These are phyloP conservation scores for Oryza rufipogon DNA, from an alignment of 176 grass and related monocot species.

Conservation along the genomic window DNA sequence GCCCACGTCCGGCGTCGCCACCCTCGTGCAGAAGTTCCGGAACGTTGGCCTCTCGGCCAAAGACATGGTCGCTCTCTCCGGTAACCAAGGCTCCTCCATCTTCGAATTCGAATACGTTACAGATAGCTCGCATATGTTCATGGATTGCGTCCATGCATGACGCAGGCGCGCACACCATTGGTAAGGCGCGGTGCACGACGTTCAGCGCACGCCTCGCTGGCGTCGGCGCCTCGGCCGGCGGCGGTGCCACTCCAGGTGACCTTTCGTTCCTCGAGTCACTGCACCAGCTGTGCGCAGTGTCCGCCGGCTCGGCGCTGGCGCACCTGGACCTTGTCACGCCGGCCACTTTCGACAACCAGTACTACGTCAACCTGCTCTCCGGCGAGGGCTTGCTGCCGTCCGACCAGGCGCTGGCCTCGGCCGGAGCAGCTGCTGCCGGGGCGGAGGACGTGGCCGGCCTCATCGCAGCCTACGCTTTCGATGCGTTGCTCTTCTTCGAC, in stretches of 20 bases:
- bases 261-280: conserved; percentile 69
- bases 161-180: conserved; percentile 84
- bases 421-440: neutral
- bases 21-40: conserved; percentile 79
- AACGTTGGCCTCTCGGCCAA: conserved; percentile 68
- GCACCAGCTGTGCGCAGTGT: conserved; percentile 75
- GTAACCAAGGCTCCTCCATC: conserved; percentile 22
- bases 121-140: neutral
- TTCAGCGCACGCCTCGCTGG: conserved; percentile 65
- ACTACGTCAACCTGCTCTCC: conserved; percentile 89
- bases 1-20: conserved; percentile 75
- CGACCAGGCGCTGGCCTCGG: conserved; percentile 62
- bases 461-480: conserved; percentile 68
- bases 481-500: conserved; percentile 65
- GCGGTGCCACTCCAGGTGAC: neutral
- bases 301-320: conserved; percentile 60
- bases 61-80: conserved; percentile 88
- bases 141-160: neutral
- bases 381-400: conserved; percentile 84
- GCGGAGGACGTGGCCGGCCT: conserved; percentile 49
- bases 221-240: neutral
- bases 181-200: conserved; percentile 78
- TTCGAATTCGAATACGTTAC: neutral
- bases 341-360: conserved; percentile 91
- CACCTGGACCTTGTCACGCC: conserved; percentile 84